A percentile compares a stretch with the other conserved stretches of the same genome.
These are phyloP conservation scores for Phylloporus gajari DNA, from an alignment of 1,284 basidiomycete species.

Conservation along the genomic window DNA sequence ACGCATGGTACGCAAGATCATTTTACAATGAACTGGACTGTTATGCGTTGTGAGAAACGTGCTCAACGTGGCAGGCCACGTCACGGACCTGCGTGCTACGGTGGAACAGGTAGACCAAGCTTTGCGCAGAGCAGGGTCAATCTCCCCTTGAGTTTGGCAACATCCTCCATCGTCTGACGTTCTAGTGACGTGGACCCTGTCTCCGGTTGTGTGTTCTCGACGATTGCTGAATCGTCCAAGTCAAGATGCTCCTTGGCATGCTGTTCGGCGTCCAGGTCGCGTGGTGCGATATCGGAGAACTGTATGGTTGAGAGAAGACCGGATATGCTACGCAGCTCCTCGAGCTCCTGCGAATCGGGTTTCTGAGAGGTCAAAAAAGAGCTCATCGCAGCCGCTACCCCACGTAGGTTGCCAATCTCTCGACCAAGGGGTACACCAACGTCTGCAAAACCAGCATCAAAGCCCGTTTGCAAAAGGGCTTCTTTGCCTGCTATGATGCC, in stretches of 20 bases:
- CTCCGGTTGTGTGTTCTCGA: slow-evolving; percentile 52
- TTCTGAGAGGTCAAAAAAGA: slow-evolving; percentile 56
- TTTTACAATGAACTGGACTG: too few relatives aligned
- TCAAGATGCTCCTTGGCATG: slow-evolving; percentile 75
- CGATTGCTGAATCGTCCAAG: slow-evolving; percentile 29
- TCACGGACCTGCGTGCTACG: background rate
- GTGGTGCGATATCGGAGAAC: slow-evolving; percentile 73
- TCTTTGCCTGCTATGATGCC: slow-evolving; percentile 89
- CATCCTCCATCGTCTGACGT: slow-evolving; percentile 38
- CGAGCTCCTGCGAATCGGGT: slow-evolving; percentile 28
- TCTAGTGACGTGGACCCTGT: slow-evolving; percentile 41
- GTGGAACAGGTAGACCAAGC: slow-evolving; percentile 23
- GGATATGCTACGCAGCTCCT: slow-evolving; percentile 64
- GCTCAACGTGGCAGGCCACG: background rate
- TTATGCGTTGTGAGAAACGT: background rate
- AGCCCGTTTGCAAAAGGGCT: slow-evolving; percentile 79
- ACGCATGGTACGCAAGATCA: slow-evolving; percentile 12
- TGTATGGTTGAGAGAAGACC: slow-evolving; percentile 64
- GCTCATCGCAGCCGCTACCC: slow-evolving; percentile 68
- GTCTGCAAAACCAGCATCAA: slow-evolving; percentile 79
- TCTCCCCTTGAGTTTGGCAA: slow-evolving; percentile 53
- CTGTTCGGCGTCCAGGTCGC: slow-evolving; percentile 75
- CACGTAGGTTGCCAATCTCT: slow-evolving; percentile 76
- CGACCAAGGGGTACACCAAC: slow-evolving; percentile 80
- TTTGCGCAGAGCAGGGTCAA: slow-evolving; percentile 48